These are phyloP conservation scores for Nigrospora osmanthi DNA, from an alignment of 2,329 filamentous ascomycete species.

Conservation along the genomic window DNA sequence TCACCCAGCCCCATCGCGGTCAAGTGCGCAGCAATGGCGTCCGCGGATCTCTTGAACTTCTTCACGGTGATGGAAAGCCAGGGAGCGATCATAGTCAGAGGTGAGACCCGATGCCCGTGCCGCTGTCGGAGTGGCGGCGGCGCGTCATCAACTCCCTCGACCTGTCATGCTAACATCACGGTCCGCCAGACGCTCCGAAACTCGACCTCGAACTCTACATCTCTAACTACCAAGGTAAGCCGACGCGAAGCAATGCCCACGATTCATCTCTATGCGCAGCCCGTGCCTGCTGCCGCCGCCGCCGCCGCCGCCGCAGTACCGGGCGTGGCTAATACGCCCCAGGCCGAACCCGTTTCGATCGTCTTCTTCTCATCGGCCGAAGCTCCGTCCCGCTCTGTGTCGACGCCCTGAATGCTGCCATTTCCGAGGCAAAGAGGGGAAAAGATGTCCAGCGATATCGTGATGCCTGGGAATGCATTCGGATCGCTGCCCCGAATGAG, in stretches of 20 bases:
- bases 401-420: slow-evolving; percentile 74
- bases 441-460: slow-evolving; percentile 67
- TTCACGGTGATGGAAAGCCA: slow-evolving; percentile 38
- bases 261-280: no score
- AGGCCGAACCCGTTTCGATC: slow-evolving; percentile 77
- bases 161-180: not conserved
- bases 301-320: no score
- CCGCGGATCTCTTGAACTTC: slow-evolving; percentile 18
- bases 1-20: not conserved
- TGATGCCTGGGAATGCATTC: slow-evolving; percentile 58
- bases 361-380: slow-evolving; percentile 73
- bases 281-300: no score
- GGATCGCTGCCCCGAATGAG: slow-evolving; percentile 55
- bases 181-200: slow-evolving; percentile 62
- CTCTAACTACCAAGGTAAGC: slow-evolving; percentile 73
- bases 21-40: not conserved
- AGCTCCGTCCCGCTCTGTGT: slow-evolving; percentile 67
- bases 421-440: slow-evolving; percentile 67
- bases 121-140: not conserved
- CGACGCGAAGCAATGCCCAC: no score
- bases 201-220: slow-evolving; percentile 90
- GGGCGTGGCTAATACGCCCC: not conserved
- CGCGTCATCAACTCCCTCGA: not conserved
- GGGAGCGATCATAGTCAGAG: slow-evolving; percentile 39
- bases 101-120: slow-evolving; percentile 18